These are phyloP conservation scores for Clitoria ternatea DNA, from an alignment of 306 rosid species.

Conservation along the genomic window DNA sequence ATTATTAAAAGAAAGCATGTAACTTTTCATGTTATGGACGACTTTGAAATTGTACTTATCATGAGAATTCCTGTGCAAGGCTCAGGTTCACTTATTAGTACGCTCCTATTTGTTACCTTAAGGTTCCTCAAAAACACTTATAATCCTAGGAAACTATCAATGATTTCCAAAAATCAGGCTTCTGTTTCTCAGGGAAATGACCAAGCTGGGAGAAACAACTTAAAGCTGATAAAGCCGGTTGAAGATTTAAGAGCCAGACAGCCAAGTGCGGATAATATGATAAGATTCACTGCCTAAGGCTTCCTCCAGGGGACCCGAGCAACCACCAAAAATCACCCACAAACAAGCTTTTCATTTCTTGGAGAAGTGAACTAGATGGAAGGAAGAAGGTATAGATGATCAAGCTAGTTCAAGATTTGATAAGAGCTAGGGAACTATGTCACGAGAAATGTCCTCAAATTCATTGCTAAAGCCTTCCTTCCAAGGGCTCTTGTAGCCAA, in stretches of 20 bases:
- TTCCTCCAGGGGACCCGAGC: neutral
- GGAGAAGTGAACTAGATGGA: neutral
- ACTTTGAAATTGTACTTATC: neutral
- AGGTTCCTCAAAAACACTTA: neutral
- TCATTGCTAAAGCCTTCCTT: neutral
- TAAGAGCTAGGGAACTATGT: neutral
- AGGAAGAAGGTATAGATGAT: neutral
- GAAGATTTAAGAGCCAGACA: conserved; percentile 2
- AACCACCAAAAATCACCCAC: neutral
- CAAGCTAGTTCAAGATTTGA: neutral
- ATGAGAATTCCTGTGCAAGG: neutral
- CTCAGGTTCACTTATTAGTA: neutral
- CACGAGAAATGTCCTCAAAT: neutral
- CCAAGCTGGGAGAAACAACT: neutral
- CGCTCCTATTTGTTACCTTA: neutral
- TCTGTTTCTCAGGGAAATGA: neutral
- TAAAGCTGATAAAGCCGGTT: neutral
- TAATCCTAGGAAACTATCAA: neutral
- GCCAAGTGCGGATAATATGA: neutral
- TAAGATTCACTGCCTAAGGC: neutral
- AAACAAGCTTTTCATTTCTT: neutral
- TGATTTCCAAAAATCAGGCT: neutral
- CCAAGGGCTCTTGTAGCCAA: neutral
- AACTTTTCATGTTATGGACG: neutral
- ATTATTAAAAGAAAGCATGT: neutral